Evolutionary conservation across 2,329 filamentous ascomycete species (phyloP).

Genomic region (Phialophora chinensis): DNA sequence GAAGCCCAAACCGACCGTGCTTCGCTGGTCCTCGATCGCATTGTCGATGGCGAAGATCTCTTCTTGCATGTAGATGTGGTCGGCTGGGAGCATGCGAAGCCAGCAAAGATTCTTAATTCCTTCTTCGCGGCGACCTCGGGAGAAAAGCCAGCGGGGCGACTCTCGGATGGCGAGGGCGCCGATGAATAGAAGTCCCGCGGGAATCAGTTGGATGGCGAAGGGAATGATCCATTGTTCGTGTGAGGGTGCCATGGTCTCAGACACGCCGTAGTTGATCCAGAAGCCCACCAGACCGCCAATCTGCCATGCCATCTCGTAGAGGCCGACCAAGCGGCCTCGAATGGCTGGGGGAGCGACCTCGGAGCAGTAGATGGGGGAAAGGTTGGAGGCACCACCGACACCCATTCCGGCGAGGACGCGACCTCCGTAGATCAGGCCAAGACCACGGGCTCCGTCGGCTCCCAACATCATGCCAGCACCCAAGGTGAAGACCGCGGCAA

Average conservation of each 20-base stretch:
- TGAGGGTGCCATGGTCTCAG: conserved; percentile 43
- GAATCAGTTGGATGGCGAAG: conserved; percentile 51
- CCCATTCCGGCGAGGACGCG: conserved; percentile 64
- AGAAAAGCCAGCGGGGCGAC: conserved; percentile 73
- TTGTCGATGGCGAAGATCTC: conserved; percentile 74
- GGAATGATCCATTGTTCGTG: conserved; percentile 52
- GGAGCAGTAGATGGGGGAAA: conserved; percentile 66
- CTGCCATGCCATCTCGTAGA: conserved; percentile 64
- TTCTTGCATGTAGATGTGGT: conserved; percentile 70
- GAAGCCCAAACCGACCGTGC: conserved; percentile 72
- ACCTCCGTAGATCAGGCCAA: conserved; percentile 67
- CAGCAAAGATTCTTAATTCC: conserved; percentile 61
- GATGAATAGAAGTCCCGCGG: conserved; percentile 53
- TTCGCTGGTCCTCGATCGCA: conserved; percentile 69
- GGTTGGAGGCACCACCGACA: conserved; percentile 62
- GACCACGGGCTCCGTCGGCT: conserved; percentile 64
- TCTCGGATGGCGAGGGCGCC: conserved; percentile 67
- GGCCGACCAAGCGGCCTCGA: conserved; percentile 63
- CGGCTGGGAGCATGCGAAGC: conserved; percentile 50
- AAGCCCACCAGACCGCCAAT: conserved; percentile 58
- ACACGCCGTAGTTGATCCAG: conserved; percentile 65
- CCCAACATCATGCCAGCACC: conserved; percentile 77
- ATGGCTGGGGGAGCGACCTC: conserved; percentile 65
- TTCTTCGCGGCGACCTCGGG: conserved; percentile 71
- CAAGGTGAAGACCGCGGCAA: conserved; percentile 68